Evolutionary conservation across 345 rosid species (phyloP).

Genomic region (Lepidium didymum): DNA sequence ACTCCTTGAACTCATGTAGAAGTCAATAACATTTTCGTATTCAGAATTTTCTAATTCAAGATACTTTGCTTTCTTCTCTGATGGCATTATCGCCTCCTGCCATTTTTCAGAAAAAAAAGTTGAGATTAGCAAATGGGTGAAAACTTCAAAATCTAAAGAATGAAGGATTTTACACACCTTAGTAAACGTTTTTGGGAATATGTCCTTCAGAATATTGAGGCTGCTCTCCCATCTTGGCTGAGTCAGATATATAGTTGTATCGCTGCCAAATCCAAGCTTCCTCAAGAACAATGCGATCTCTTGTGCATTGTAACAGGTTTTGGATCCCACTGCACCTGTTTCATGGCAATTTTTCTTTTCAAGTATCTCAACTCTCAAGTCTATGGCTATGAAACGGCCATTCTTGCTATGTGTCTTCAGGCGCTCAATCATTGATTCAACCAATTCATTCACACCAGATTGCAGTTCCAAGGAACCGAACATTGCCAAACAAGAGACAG

Average conservation of each 20-base stretch:
- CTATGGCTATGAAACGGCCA: conserved; percentile 80
- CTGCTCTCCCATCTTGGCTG: conserved; percentile 93
- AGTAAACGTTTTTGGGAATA: conserved; percentile 81
- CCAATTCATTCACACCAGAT: conserved; percentile 61
- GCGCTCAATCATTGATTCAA: conserved; percentile 66
- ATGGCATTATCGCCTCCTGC: conserved; percentile 86
- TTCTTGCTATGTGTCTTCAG: conserved; percentile 68
- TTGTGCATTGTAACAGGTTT: conserved; percentile 72
- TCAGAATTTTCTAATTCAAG: conserved; percentile 72
- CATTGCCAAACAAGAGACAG: conserved; percentile 78
- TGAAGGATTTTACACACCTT: conserved; percentile 45
- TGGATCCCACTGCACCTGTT: conserved; percentile 39
- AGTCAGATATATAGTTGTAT: conserved; percentile 76
- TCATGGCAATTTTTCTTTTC: conserved; percentile 62
- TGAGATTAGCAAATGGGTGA: neutral
- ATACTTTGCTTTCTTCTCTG: conserved; percentile 61
- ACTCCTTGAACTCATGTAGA: conserved; percentile 74
- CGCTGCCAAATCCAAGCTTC: conserved; percentile 70
- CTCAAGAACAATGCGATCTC: conserved; percentile 77
- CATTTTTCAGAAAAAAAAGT: conserved; percentile 5
- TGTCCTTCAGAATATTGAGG: conserved; percentile 72
- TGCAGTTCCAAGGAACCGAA: conserved; percentile 77
- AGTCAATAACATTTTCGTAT: conserved; percentile 82
- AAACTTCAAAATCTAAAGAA: neutral
- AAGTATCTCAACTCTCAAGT: conserved; percentile 75